Evolutionary conservation across 148 eudicot genomes (phyloP).

Genomic region (Camellia lanceoleosa): DNA sequence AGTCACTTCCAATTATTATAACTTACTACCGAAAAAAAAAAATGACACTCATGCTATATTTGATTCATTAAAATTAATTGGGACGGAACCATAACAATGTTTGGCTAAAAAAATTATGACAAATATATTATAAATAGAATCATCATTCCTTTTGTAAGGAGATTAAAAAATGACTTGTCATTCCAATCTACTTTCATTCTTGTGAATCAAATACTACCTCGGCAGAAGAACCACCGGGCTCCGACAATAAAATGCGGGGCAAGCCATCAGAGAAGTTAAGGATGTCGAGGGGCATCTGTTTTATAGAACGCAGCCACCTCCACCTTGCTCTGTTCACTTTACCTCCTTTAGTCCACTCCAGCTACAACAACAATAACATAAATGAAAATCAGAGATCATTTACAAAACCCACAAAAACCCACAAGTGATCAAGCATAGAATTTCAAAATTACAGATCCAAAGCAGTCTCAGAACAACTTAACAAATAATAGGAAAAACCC

Average conservation of each 20-base stretch:
- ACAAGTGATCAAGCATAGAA: neutral
- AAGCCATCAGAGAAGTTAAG: slow-evolving; percentile 11
- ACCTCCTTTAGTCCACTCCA: slow-evolving; percentile 23
- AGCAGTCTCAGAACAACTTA: too few relatives aligned
- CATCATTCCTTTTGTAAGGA: too few relatives aligned
- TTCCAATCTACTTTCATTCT: too few relatives aligned
- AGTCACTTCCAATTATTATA: too few relatives aligned
- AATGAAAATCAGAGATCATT: neutral
- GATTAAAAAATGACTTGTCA: too few relatives aligned
- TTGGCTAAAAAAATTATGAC: too few relatives aligned
- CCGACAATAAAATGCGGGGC: slow-evolving; percentile 28
- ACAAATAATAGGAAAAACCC: neutral
- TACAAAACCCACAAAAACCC: neutral
- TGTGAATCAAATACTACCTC: slow-evolving; percentile 19
- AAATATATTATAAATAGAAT: too few relatives aligned
- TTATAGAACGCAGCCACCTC: slow-evolving; percentile 23
- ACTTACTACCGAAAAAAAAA: neutral
- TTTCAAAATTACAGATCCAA: neutral
- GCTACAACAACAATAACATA: slow-evolving; percentile 13
- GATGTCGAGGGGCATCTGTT: slow-evolving; percentile 29
- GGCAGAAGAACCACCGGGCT: slow-evolving; percentile 37
- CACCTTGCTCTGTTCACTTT: slow-evolving; percentile 31
- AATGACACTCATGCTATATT: neutral
- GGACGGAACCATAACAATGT: too few relatives aligned
- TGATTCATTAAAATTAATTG: too few relatives aligned